Evolutionary conservation across 2,329 filamentous ascomycete genomes (phyloP), one percentile per base, ranked within the genome.

Genomic region (Pseudofabraea citricarpa): DNA sequence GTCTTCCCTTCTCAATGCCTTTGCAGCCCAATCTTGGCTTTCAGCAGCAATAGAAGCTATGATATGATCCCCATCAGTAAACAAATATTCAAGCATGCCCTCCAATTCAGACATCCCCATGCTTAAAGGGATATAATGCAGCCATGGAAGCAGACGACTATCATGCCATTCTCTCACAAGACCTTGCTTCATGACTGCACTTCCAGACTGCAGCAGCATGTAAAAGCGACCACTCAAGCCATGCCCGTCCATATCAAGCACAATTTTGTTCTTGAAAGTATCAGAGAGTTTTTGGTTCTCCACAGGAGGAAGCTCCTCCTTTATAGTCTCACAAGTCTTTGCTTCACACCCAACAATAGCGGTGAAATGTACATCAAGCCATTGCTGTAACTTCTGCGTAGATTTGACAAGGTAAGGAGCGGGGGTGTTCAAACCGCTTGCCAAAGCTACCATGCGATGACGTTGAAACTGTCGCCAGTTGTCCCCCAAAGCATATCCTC

Each of bases 161-260:
- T 90, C 85, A 57, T 90, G 85, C 87, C 86, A 91, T 60, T 90
- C 86, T 12, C 76, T 73, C 64, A 81, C 90, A 19, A 90, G 65
- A 0, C 85, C 87, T 2, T 82, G 77, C 66, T 90, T 90, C 65
- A 90, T 75, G 0, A 83, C 83, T 6, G 88, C 62, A 3, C 75
- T 79, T 1, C 77, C 83, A 16, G 77, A 83, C 22, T 75, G 71
- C 29, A 90, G 65, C 59, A 89, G 87, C 0, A 73, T 76, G 2
- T 80, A 70, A 51, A 81, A 86, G 2, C 82, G 75, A 1, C 81
- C 82, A 24, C 75, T 81, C 55, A 83, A 83, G 7, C 72, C 77
- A 65, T 84, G 81, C 36, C 85, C 86, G 60, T 90, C 86, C 43
- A 90, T 74, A 57, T 90, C 86, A 0, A 81, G 79, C 3, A 90